Conservation (phyloP, 2,329 filamentous ascomycete species). For the Cladosporium phlei region DNA sequence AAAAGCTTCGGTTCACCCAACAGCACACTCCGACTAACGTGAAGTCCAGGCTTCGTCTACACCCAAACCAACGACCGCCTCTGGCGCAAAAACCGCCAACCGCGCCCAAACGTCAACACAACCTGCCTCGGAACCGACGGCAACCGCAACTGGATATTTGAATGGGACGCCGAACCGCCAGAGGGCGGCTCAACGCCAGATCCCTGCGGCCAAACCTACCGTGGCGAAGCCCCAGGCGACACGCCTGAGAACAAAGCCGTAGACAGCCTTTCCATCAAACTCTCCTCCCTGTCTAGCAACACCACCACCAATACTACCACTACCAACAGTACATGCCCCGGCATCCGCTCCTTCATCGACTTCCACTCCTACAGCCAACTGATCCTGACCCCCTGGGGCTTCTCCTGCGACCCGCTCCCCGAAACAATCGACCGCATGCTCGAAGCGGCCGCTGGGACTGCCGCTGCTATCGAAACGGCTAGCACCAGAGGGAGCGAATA, state of each 20-base stretch:
- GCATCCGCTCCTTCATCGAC: conserved; percentile 60
- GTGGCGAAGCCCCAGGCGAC: conserved; percentile 36
- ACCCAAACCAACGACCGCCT: conserved; percentile 53
- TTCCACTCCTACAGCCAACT: conserved; percentile 61
- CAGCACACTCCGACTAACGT: conserved; percentile 7
- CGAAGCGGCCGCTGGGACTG: conserved; percentile 47
- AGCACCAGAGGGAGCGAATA: conserved; percentile 40
- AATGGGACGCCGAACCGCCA: conserved; percentile 42
- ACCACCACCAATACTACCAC: too few species aligned
- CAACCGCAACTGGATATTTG: conserved; percentile 55
- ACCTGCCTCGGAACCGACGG: conserved; percentile 49
- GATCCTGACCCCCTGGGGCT: conserved; percentile 57
- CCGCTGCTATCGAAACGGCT: conserved; percentile 52
- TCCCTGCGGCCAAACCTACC: conserved; percentile 49
- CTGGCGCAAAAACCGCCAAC: conserved; percentile 59
- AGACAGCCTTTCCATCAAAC: conserved; percentile 40
- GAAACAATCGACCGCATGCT: conserved; percentile 45
- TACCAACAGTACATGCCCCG: too few species aligned
- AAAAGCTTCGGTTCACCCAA: too few species aligned
- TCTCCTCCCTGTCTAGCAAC: conserved; percentile 39
- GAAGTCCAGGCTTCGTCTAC: conserved; percentile 48
- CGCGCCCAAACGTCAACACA: conserved; percentile 28
- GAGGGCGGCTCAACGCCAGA: conserved; percentile 46
- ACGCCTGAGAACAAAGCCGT: conserved; percentile 52
- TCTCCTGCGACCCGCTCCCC: conserved; percentile 48